phyloP scores from a whole-genome alignment of 768 basidiomycete genomes.

The Fomitopsis pulvina region DNA sequence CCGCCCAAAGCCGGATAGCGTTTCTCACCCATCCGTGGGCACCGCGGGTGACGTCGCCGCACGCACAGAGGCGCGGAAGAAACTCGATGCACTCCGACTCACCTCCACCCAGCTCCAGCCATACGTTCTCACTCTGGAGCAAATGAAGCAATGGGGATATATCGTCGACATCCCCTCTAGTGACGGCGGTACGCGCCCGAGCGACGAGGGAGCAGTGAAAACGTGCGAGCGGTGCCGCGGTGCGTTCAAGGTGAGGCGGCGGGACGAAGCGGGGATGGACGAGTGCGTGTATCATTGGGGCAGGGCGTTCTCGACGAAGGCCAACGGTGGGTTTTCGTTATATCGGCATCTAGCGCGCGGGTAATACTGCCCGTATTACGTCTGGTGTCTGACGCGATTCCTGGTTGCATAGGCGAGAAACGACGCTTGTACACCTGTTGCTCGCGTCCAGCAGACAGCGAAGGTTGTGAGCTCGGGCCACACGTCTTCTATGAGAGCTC shows the following conservation, averaged over 20 bases:
- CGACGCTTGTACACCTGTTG: conserved; percentile 76
- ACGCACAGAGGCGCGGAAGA: conserved; percentile 49
- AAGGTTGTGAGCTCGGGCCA: conserved; percentile 70
- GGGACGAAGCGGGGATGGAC: conserved; percentile 36
- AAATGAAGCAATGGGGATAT: conserved; percentile 65
- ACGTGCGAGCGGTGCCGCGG: conserved; percentile 79
- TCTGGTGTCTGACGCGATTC: not conserved
- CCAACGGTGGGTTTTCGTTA: no score
- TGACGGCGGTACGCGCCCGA: conserved; percentile 57
- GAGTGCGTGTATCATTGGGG: conserved; percentile 87
- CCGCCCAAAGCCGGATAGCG: conserved; percentile 47
- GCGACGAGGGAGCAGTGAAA: conserved; percentile 49
- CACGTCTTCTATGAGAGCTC: conserved; percentile 89
- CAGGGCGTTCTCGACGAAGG: conserved; percentile 48
- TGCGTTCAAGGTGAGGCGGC: conserved; percentile 60
- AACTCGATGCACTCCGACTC: conserved; percentile 46
- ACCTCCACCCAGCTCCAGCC: conserved; percentile 47
- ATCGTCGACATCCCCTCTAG: conserved; percentile 61
- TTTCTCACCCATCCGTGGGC: conserved; percentile 68
- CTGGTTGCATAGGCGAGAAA: conserved; percentile 48
- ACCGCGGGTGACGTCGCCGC: conserved; percentile 58
- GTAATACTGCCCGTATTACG: not conserved
- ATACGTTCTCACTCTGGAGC: conserved; percentile 50
- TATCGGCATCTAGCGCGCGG: conserved; percentile 14
- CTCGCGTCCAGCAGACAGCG: conserved; percentile 48